phyloP scores from a whole-genome alignment of 75 land plant species.

The Adiantum capillusveneris region DNA sequence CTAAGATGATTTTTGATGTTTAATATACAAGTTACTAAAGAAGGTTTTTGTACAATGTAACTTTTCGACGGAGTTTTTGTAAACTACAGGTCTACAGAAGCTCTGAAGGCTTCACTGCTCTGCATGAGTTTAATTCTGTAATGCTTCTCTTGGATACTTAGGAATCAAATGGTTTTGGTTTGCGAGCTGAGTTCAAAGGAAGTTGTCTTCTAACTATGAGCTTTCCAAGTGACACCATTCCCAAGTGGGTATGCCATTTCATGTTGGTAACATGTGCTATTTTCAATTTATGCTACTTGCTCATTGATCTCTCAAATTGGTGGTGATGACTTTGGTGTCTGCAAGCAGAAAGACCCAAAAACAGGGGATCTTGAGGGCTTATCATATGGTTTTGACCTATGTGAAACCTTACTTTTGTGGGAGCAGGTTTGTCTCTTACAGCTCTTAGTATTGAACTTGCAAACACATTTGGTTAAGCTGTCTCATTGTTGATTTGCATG shows the following conservation, averaged over 20 bases:
- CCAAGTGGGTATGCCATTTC: slow-evolving; percentile 62
- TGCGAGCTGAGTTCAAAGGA: slow-evolving; percentile 51
- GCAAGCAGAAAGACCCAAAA: slow-evolving; percentile 73
- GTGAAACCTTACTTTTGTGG: slow-evolving; percentile 81
- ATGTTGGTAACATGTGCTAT: background rate
- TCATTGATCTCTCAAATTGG: background rate
- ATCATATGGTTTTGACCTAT: slow-evolving; percentile 69
- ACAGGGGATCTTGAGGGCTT: slow-evolving; percentile 76
- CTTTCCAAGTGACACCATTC: slow-evolving; percentile 51
- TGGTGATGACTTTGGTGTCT: background rate
- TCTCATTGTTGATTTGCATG: no score
- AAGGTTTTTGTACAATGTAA: no score
- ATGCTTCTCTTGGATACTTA: background rate
- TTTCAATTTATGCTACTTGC: background rate
- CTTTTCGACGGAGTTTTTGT: no score
- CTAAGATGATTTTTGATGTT: no score
- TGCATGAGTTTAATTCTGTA: no score
- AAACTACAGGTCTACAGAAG: no score
- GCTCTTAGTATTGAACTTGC: slow-evolving; percentile 2
- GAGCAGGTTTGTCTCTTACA: slow-evolving; percentile 53
- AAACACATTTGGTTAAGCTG: background rate
- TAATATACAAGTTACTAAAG: no score
- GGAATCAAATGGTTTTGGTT: slow-evolving; percentile 65
- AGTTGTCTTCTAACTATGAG: slow-evolving; percentile 49
- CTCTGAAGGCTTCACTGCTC: no score